These are phyloP conservation scores for Purshia tridentata DNA, from an alignment of 306 rosid genomes.

Conservation along the genomic window DNA sequence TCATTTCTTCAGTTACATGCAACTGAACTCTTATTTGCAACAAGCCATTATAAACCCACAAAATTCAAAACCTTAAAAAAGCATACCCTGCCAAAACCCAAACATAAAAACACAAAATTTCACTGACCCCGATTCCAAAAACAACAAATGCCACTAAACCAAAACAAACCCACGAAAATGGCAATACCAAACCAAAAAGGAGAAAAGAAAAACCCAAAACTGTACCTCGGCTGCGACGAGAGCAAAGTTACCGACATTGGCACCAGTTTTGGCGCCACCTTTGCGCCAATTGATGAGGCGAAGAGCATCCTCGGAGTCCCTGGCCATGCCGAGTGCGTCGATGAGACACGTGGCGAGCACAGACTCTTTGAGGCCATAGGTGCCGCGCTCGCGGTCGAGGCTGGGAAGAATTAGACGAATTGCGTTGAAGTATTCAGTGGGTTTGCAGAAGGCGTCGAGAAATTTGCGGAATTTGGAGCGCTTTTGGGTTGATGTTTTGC, in stretches of 20 bases:
- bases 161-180: conserved; percentile 1
- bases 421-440: conserved; percentile 55
- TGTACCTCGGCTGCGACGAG: conserved; percentile 80
- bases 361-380: conserved; percentile 89
- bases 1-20: neutral
- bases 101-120: neutral
- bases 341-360: conserved; percentile 79
- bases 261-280: conserved; percentile 71
- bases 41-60: neutral
- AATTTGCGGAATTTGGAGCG: conserved; percentile 88
- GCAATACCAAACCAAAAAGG: neutral
- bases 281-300: conserved; percentile 93
- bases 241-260: conserved; percentile 76
- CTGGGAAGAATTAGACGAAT: conserved; percentile 77
- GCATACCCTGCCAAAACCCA: neutral
- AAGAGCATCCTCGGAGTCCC: conserved; percentile 76
- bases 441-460: conserved; percentile 68
- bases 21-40: neutral
- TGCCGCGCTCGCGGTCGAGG: conserved; percentile 85
- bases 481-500: conserved; percentile 62
- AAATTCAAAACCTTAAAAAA: neutral
- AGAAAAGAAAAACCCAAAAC: neutral
- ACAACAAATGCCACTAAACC: neutral
- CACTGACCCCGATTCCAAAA: neutral
- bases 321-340: conserved; percentile 80